Evolutionary conservation across 805 yeast species (phyloP), one percentile per base, ranked within the genome.

Genomic region (Metschnikowia kunwiensis): DNA sequence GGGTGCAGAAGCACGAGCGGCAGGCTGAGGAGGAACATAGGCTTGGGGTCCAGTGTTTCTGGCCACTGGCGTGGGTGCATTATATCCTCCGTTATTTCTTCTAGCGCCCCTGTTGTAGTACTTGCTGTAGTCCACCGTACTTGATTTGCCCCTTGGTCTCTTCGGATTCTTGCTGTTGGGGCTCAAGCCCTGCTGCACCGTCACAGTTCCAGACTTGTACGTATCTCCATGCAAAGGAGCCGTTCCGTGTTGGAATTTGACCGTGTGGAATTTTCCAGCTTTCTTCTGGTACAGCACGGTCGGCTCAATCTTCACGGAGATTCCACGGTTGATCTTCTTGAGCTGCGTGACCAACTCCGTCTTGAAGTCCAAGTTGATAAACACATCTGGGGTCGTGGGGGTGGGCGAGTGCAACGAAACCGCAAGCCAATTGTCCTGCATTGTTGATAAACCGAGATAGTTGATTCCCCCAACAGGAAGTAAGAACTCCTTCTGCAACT

Each of bases 371-470:
- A 88, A 72, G 60, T 85, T 84, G 43, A 93, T 67, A 40, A 93
- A 76, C 9, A 86, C 72, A 61, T 93, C 98, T 1, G 96, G 87
- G 2, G 70, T 63, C 1, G 74, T 50, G 5, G 74, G 66, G 0
- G 79, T 72, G 14, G 73, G 71, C 4, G 63, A 40, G 32, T 55
- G 62, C 38, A 78, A 59, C 23, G 76, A 74, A 29, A 84, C 54
- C 1, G 95, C 94, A 22, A 89, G 58, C 98, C 98, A 93, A 53
- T 89, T 93, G 61, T 93, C 98, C 47, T 89, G 93, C 37, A 78
- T 68, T 30, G 72, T 77, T 0, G 96, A 84, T 48, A 93, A 53
- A 4, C 80, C 80, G 11, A 86, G 74, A 40, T 75, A 75, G 16
- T 65, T 69, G 34, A 93, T 81, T 3, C 73, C 65, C 8, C 68